Conservation (phyloP, 2,329 filamentous ascomycete species). For the Shiraia bambusicola region DNA sequence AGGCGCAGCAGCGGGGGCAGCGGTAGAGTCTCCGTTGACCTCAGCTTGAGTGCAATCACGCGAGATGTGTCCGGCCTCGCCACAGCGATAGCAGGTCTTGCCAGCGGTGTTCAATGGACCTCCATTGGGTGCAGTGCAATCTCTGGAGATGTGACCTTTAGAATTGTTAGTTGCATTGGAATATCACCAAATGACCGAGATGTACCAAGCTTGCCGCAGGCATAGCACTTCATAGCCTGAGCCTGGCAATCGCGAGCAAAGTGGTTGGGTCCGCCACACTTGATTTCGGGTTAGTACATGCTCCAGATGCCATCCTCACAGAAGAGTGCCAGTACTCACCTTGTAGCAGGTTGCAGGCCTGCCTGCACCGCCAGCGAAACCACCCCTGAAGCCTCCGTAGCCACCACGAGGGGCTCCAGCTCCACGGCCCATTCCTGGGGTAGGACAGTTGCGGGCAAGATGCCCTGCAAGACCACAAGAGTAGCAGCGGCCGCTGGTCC, state of each 20-base stretch:
- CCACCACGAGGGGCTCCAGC: conserved; percentile 70
- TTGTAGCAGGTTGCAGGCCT: conserved; percentile 66
- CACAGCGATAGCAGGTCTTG: conserved; percentile 98
- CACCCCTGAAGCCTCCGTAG: conserved; percentile 72
- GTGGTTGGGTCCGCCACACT: conserved; percentile 83
- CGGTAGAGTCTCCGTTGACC: conserved; percentile 46
- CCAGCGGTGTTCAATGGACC: conserved; percentile 92
- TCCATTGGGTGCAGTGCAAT: conserved; percentile 96
- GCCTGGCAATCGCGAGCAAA: conserved; percentile 98
- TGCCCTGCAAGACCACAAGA: conserved; percentile 93
- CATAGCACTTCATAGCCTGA: conserved; percentile 98
- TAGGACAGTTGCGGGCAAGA: conserved; percentile 85
- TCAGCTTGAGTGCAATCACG: conserved; percentile 86
- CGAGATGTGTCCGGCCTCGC: conserved; percentile 93
- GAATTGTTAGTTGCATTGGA: conserved; percentile 5
- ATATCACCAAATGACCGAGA: background rate
- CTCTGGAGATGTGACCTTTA: conserved; percentile 79
- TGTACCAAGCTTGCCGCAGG: conserved; percentile 77
- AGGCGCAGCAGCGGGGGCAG: conserved; percentile 26
- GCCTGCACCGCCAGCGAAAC: conserved; percentile 68
- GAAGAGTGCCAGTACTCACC: background rate
- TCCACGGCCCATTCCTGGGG: conserved; percentile 67
- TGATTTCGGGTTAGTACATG: background rate
- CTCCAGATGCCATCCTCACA: background rate
- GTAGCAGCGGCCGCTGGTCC: conserved; percentile 88